Conservation (phyloP, 2,329 filamentous ascomycete genomes). For the Fusarium odoratissimum region DNA sequence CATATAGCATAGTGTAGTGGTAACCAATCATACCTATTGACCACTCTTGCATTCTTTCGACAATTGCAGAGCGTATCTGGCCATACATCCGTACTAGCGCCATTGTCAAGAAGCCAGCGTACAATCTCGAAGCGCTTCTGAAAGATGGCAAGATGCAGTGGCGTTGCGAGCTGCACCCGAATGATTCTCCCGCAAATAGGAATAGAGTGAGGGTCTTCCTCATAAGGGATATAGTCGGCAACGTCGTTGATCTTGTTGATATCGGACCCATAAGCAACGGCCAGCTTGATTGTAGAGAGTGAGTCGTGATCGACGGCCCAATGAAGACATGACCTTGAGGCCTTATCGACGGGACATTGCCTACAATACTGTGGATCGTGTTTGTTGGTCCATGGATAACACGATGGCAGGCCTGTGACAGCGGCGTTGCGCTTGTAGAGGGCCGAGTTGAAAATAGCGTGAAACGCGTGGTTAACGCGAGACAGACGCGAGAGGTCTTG, state of each 20-base stretch:
- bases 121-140: background rate
- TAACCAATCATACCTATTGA: background rate
- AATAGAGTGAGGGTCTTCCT: background rate
- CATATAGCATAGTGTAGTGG: background rate
- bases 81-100: background rate
- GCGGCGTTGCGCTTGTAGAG: background rate
- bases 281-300: background rate
- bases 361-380: background rate
- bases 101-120: background rate
- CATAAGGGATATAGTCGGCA: background rate
- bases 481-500: background rate
- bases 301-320: background rate
- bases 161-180: background rate
- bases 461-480: background rate
- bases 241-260: background rate
- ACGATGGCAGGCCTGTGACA: background rate
- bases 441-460: background rate
- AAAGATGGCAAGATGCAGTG: background rate
- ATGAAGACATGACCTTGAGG: background rate
- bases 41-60: no score
- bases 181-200: background rate
- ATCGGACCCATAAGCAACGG: background rate
- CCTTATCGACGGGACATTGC: accelerated
- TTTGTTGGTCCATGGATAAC: background rate
- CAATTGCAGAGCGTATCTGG: background rate